Evolutionary conservation across 768 basidiomycete genomes (phyloP), one percentile per base, ranked within the genome.

Genomic region (Phylloporus rhodoxanthus): DNA sequence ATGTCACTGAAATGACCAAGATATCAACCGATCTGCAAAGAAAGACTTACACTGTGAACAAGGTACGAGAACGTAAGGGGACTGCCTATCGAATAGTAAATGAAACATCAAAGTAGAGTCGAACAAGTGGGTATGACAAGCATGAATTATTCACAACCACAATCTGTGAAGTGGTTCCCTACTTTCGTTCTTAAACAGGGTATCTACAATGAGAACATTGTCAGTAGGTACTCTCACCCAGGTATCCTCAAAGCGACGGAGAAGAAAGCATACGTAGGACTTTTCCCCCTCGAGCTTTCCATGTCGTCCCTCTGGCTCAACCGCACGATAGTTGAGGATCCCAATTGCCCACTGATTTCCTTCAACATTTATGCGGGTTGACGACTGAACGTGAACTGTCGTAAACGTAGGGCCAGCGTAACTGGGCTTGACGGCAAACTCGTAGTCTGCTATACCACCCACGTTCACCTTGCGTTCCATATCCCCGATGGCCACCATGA

Each of bases 71-170:
- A n/a, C n/a, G n/a, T n/a, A n/a, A n/a, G n/a, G n/a, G n/a, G n/a
- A n/a, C n/a, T n/a, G n/a, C n/a, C n/a, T n/a, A n/a, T n/a, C n/a
- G n/a, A n/a, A n/a, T n/a, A n/a, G n/a, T n/a, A n/a, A n/a, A n/a
- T n/a, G n/a, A n/a, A n/a, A n/a, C n/a, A n/a, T n/a, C n/a, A n/a
- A n/a, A n/a, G n/a, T n/a, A n/a, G n/a, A n/a, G n/a, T n/a, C n/a
- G n/a, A n/a, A n/a, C n/a, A n/a, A n/a, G n/a, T n/a, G 36, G 17
- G 19, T 11, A 37, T 8, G 10, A 2, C n/a, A 34, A 17, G 8
- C 2, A 36, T 17, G 17, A 13, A 11, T 10, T 7, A 75, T 85
- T 56, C 28, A 56, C 43, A 56, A 50, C 55, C 44, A 56, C 30
- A 54, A n/a, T 26, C 42, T 39, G 5, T 15, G 10, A 20, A 56